These are phyloP conservation scores for baker's yeast (Saccharomyces cerevisiae) DNA, from an alignment of 805 yeast genomes.

Conservation along the genomic window DNA sequence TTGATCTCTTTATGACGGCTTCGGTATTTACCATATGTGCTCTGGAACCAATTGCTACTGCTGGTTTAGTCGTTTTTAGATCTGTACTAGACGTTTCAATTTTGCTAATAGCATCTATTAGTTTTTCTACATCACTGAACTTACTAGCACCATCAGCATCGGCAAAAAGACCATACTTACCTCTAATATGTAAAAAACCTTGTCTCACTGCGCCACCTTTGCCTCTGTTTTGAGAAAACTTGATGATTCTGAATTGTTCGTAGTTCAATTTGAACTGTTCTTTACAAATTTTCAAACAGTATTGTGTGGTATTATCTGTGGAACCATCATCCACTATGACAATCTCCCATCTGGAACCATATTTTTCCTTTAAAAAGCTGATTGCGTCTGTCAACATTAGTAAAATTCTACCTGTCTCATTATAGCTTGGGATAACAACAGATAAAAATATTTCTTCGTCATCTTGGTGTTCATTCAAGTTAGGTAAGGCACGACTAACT, in stretches of 20 bases:
- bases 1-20: slow-evolving; percentile 90
- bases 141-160: slow-evolving; percentile 96
- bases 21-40: slow-evolving; percentile 96
- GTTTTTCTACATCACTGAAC: slow-evolving; percentile 57
- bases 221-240: slow-evolving; percentile 71
- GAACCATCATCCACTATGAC: slow-evolving; percentile 90
- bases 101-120: slow-evolving; percentile 37
- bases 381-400: slow-evolving; percentile 66
- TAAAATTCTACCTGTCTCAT: slow-evolving; percentile 68
- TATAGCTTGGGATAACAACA: slow-evolving; percentile 88
- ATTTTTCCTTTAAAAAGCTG: slow-evolving; percentile 37
- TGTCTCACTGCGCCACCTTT: slow-evolving; percentile 96
- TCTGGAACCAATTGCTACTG: slow-evolving; percentile 81
- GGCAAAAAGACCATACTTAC: slow-evolving; percentile 72
- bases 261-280: slow-evolving; percentile 41
- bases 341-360: slow-evolving; percentile 46
- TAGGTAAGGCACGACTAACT: slow-evolving; percentile 27
- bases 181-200: slow-evolving; percentile 71
- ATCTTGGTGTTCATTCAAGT: slow-evolving; percentile 8
- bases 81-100: slow-evolving; percentile 13
- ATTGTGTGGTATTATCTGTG: slow-evolving; percentile 65
- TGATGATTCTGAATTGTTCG: slow-evolving; percentile 61
- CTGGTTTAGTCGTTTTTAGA: slow-evolving; percentile 32
- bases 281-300: slow-evolving; percentile 53
- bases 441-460: slow-evolving; percentile 43